phyloP scores from a whole-genome alignment of 306 rosid genomes.

The Senna siamea region DNA sequence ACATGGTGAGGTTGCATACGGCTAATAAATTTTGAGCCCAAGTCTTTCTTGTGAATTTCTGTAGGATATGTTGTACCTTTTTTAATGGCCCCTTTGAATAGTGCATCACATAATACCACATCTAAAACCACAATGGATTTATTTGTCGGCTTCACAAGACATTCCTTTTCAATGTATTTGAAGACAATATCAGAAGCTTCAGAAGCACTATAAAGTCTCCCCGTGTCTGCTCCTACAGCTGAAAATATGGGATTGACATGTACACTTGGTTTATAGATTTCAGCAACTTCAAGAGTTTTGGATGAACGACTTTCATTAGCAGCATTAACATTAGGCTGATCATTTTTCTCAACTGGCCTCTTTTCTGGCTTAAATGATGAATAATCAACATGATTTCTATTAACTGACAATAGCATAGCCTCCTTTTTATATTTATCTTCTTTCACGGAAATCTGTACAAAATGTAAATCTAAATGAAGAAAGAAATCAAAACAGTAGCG shows the following conservation, averaged over 20 bases:
- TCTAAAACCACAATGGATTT: constrained; percentile 72
- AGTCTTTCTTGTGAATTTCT: constrained; percentile 84
- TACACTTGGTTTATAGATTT: constrained; percentile 83
- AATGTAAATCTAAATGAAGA: constrained; percentile 32
- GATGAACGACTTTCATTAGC: constrained; percentile 52
- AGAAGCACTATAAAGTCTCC: constrained; percentile 69
- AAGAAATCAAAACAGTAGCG: constrained; percentile 9
- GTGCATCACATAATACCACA: constrained; percentile 76
- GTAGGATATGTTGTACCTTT: constrained; percentile 88
- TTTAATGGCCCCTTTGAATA: constrained; percentile 84
- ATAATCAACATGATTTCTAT: constrained; percentile 74
- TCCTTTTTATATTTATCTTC: constrained; percentile 94
- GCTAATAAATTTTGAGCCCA: constrained; percentile 67
- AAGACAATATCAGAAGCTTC: constrained; percentile 81
- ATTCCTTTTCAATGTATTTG: constrained; percentile 71
- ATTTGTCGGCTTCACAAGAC: constrained; percentile 73
- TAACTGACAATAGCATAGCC: constrained; percentile 56
- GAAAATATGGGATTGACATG: constrained; percentile 84
- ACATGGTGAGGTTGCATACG: constrained; percentile 93
- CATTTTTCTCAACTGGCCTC: constrained; percentile 64
- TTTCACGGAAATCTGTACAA: constrained; percentile 72
- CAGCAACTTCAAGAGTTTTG: constrained; percentile 78
- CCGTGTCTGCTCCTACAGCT: constrained; percentile 70
- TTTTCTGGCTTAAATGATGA: constrained; percentile 89
- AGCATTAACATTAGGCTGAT: constrained; percentile 54